phyloP scores from a whole-genome alignment of 805 yeast species.

The Schwanniomyces occidentalis region DNA sequence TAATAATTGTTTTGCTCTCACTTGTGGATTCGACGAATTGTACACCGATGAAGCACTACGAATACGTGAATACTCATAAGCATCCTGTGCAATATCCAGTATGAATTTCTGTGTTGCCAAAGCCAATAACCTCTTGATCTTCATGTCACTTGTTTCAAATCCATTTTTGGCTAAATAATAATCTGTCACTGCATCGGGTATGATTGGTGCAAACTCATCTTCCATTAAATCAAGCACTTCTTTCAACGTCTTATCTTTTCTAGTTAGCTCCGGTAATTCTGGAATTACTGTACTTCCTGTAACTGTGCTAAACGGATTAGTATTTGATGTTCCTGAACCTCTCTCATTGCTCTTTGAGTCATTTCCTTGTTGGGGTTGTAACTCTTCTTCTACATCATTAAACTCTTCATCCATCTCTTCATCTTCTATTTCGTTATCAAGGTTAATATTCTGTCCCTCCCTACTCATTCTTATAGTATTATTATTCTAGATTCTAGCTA shows the following conservation, averaged over 20 bases:
- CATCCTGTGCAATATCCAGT: slow-evolving; percentile 93
- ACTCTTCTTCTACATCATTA: slow-evolving; percentile 19
- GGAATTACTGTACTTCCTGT: slow-evolving; percentile 29
- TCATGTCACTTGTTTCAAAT: slow-evolving; percentile 72
- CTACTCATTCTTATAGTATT: too few relatives aligned
- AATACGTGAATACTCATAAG: slow-evolving; percentile 92
- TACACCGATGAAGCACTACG: slow-evolving; percentile 87
- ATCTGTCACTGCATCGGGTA: slow-evolving; percentile 95
- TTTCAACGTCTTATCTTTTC: slow-evolving; percentile 78
- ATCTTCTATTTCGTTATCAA: slow-evolving; percentile 19
- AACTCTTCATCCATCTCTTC: slow-evolving; percentile 25
- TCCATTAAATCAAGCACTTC: slow-evolving; percentile 89
- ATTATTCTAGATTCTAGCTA: too few relatives aligned
- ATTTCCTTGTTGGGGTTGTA: slow-evolving; percentile 5
- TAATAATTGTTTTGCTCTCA: slow-evolving; percentile 72
- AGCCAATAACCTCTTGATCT: slow-evolving; percentile 78
- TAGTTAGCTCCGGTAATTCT: slow-evolving; percentile 65
- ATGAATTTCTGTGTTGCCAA: slow-evolving; percentile 95
- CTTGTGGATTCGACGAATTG: slow-evolving; percentile 81
- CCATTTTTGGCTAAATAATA: slow-evolving; percentile 87
- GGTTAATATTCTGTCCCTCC: slow-evolving; percentile 3
- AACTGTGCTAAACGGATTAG: slow-evolving; percentile 8
- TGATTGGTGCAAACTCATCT: slow-evolving; percentile 85
- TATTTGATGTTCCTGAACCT: slow-evolving; percentile 6
- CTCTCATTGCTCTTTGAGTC: slow-evolving; percentile 3